phyloP scores from a whole-genome alignment of 1,284 basidiomycete genomes.

The Serendipita sp. region DNA sequence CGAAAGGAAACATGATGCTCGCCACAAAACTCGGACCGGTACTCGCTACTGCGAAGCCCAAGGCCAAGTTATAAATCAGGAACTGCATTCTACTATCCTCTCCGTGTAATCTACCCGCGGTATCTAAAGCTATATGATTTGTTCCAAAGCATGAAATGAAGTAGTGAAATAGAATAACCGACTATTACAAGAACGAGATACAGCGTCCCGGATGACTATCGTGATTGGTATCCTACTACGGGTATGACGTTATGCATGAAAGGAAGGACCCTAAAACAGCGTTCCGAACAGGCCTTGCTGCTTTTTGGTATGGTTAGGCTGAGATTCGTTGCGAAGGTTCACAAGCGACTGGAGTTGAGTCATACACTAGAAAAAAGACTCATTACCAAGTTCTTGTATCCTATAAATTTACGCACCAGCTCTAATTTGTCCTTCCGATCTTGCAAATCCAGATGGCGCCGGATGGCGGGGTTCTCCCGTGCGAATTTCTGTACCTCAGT shows the following conservation, averaged over 20 bases:
- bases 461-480: constrained; percentile 79
- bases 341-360: constrained; percentile 77
- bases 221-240: neutral
- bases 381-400: neutral
- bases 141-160: neutral
- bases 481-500: constrained; percentile 81
- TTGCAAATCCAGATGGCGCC: constrained; percentile 86
- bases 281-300: constrained; percentile 57
- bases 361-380: constrained; percentile 48
- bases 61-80: constrained; percentile 16
- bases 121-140: too few relatives aligned
- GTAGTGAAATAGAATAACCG: too few relatives aligned
- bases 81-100: too few relatives aligned
- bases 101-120: too few relatives aligned
- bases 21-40: constrained; percentile 77
- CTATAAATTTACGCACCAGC: constrained; percentile 38
- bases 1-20: constrained; percentile 76
- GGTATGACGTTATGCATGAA: neutral
- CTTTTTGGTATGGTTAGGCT: constrained; percentile 47
- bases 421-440: constrained; percentile 97
- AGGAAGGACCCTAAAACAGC: constrained; percentile 33
- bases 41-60: constrained; percentile 29
- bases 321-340: constrained; percentile 63
- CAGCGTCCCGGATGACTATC: too few relatives aligned
- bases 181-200: too few relatives aligned